Evolutionary conservation across 257 asterid species (phyloP).

Genomic region (Petrea volubilis): DNA sequence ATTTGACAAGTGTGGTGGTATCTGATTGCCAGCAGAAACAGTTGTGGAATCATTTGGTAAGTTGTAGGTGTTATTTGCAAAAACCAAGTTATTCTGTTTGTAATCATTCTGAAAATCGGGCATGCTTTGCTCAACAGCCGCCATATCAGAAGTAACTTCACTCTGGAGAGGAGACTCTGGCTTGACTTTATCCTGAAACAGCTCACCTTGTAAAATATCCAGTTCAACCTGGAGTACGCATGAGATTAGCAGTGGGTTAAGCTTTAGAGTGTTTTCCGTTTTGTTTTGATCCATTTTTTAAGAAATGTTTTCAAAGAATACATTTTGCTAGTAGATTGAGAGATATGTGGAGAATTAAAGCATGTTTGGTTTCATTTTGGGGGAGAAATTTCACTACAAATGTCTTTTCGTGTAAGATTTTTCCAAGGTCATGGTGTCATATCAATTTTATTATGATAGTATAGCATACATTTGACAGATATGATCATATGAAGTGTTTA

Average conservation of each 20-base stretch:
- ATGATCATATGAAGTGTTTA: too few species aligned
- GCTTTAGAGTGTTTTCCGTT: not conserved
- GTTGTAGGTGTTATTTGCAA: conserved; percentile 11
- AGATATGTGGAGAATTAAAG: too few species aligned
- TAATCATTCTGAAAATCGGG: conserved; percentile 16
- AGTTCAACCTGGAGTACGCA: conserved; percentile 38
- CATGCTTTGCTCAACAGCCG: conserved; percentile 14
- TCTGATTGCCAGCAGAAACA: conserved; percentile 31
- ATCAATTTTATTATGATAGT: too few species aligned
- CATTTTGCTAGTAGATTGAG: too few species aligned
- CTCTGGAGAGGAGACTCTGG: conserved; percentile 46
- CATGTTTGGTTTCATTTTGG: too few species aligned
- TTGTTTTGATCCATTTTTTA: too few species aligned
- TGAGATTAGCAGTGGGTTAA: not conserved
- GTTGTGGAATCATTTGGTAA: conserved; percentile 21
- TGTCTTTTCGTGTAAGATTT: too few species aligned
- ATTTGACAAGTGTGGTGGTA: conserved; percentile 14
- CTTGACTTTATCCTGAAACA: conserved; percentile 34
- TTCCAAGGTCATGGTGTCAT: too few species aligned
- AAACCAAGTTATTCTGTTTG: conserved; percentile 19
- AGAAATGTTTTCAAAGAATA: too few species aligned
- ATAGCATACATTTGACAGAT: too few species aligned
- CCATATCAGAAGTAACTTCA: conserved; percentile 30
- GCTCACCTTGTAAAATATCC: conserved; percentile 21
- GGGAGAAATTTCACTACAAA: too few species aligned